phyloP scores from a whole-genome alignment of 2,329 filamentous ascomycete species.

The Neoarthrinium moseri region DNA sequence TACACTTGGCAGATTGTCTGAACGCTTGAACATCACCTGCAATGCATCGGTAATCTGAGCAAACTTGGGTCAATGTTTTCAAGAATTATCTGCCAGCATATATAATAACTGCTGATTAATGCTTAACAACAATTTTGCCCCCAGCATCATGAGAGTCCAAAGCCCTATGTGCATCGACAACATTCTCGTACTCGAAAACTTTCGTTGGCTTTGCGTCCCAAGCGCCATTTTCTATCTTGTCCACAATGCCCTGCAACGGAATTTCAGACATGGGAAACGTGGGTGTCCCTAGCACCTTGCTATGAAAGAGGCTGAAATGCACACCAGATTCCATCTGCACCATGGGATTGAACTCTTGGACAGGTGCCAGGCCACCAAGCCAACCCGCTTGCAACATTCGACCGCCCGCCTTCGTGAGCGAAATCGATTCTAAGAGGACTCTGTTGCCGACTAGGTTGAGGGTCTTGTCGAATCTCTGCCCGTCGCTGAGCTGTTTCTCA shows the following conservation, averaged over 20 bases:
- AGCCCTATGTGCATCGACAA: slow-evolving; percentile 29
- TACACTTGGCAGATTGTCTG: too few species aligned
- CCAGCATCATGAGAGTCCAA: slow-evolving; percentile 30
- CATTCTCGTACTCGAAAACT: slow-evolving; percentile 31
- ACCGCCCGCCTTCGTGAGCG: slow-evolving; percentile 31
- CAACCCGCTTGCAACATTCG: slow-evolving; percentile 36
- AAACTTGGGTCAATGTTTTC: too few species aligned
- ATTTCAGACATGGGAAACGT: slow-evolving; percentile 36
- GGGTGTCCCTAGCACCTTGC: slow-evolving; percentile 31
- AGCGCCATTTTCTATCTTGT: slow-evolving; percentile 31
- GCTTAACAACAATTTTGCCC: slow-evolving; percentile 33
- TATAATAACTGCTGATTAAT: too few species aligned
- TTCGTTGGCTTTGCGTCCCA: slow-evolving; percentile 32
- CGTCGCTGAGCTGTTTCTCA: neutral
- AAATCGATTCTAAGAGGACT: slow-evolving; percentile 35
- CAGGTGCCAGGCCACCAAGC: slow-evolving; percentile 37
- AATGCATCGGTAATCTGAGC: too few species aligned
- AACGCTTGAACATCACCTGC: too few species aligned
- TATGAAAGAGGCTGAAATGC: slow-evolving; percentile 44
- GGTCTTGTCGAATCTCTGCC: slow-evolving; percentile 32
- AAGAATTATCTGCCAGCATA: too few species aligned
- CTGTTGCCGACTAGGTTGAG: slow-evolving; percentile 38
- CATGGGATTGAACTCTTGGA: slow-evolving; percentile 40
- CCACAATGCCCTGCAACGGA: slow-evolving; percentile 36
- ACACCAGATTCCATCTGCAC: slow-evolving; percentile 42